Evolutionary conservation across 2,329 filamentous ascomycete genomes (phyloP).

Genomic region (Colletotrichum graminicola): DNA sequence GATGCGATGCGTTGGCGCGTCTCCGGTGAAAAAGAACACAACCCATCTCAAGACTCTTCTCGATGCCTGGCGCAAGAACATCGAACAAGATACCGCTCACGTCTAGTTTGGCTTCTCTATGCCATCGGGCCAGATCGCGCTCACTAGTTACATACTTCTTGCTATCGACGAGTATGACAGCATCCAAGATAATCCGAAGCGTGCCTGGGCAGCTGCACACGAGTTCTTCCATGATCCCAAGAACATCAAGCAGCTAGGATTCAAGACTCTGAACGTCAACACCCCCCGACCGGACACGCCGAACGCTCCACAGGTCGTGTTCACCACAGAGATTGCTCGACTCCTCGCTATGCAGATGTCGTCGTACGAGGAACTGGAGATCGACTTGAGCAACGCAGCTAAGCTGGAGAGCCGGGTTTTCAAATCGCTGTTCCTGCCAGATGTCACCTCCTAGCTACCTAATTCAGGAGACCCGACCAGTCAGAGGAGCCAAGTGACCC

Average conservation of each 20-base stretch:
- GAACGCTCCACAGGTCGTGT: not conserved
- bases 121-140: not conserved
- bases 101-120: not conserved
- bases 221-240: not conserved
- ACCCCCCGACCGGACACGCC: not conserved
- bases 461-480: conserved; percentile 24
- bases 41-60: not conserved
- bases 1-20: too few species aligned
- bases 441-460: not conserved
- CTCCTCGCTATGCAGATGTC: not conserved
- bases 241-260: not conserved
- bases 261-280: not conserved
- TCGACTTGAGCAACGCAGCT: not conserved
- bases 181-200: not conserved
- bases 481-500: conserved; percentile 1
- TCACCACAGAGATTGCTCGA: not conserved
- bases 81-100: not conserved
- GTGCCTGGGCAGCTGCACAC: too few species aligned
- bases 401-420: not conserved
- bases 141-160: not conserved
- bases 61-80: not conserved
- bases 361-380: not conserved
- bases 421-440: not conserved
- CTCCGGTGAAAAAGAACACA: too few species aligned
- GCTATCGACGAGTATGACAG: not conserved